Conservation (phyloP, 495 filamentous ascomycete species). For the Cercophora scortea region DNA sequence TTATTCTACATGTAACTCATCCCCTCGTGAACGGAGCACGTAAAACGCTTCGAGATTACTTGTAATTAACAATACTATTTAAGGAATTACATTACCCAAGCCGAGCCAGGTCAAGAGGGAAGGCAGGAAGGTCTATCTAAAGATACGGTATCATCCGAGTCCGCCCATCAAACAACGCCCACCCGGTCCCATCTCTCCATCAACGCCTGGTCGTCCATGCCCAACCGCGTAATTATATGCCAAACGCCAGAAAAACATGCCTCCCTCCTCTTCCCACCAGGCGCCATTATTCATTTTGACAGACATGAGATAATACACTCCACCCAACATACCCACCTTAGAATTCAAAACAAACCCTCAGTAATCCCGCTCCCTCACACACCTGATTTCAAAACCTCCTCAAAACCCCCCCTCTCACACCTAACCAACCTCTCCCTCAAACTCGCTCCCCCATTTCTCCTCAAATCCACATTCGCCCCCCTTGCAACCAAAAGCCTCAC, state of each 20-base stretch:
- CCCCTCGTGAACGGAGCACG: not conserved
- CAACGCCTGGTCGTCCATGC: not conserved
- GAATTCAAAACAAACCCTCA: no score
- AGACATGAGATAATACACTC: no score
- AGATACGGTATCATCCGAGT: not conserved
- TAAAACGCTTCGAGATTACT: not conserved
- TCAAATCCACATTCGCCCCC: conserved; percentile 3
- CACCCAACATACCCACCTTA: no score
- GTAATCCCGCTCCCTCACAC: no score
- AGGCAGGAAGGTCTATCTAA: not conserved
- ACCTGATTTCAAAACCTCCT: not conserved
- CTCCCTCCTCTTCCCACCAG: not conserved
- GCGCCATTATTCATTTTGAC: no score
- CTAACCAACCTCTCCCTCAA: not conserved
- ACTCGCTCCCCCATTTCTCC: not conserved
- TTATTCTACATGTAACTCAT: no score
- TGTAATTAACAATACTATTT: not conserved
- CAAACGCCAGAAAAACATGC: not conserved
- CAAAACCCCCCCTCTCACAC: not conserved
- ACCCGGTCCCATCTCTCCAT: not conserved
- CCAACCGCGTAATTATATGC: not conserved
- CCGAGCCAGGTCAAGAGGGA: not conserved
- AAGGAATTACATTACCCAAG: not conserved
- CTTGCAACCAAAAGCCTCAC: not conserved
- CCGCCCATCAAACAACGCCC: not conserved